Evolutionary conservation across 805 yeast genomes (phyloP), one percentile per base, ranked within the genome.

Genomic region (Ogataea pini): DNA sequence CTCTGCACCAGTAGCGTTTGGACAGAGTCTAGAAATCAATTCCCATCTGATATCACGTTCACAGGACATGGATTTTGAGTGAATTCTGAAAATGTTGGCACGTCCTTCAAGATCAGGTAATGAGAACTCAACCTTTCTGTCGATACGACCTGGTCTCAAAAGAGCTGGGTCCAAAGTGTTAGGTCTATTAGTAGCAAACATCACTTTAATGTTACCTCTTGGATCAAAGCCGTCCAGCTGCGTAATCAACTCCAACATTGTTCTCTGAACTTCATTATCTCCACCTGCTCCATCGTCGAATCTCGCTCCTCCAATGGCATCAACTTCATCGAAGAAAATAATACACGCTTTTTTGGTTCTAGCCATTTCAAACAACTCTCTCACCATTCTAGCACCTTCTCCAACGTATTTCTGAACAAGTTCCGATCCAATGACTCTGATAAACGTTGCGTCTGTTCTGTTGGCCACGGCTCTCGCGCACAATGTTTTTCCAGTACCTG

Each of bases 221-320:
- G 99, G 96, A 63, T 94, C 99, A 69, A 94, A 94, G 46, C 99
- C 99, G 69, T 94, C 99, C 65, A 94, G 77, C 69, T 94, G 99
- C 36, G 98, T 90, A 64, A 94, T 94, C 61, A 94, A 81, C 71
- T 94, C 99, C 80, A 94, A 79, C 99, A 94, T 94, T 38, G 99
- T 94, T 76, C 99, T 82, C 73, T 94, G 99, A 46, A 94, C 99
- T 73, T 94, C 99, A 67, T 92, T 94, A 70, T 94, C 99, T 64
- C 98, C 98, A 60, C 97, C 98, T 9, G 98, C 98, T 62, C 98
- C 98, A 68, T 94, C 99, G 69, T 94, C 99, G 67, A 94, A 94
- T 69, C 99, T 85, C n/a, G 98, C 98, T 36, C 99, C 99, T 58
- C 99, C 99, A 68, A 94, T 89, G 32, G 99, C 99, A 73, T 94